Conservation (phyloP, 345 rosid genomes). For the Citrus australasica region DNA sequence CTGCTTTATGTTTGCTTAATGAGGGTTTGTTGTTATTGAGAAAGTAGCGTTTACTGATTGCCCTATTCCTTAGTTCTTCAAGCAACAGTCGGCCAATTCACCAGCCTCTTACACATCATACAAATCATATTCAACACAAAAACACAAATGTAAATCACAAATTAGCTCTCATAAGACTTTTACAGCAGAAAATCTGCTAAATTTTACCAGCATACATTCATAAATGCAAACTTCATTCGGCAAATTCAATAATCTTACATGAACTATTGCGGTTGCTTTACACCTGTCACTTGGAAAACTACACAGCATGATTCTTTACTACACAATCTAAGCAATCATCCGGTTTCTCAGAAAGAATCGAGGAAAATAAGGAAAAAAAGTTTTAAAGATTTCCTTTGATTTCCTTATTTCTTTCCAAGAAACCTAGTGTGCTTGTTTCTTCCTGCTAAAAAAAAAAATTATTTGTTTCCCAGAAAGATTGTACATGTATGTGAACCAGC, state of each 20-base stretch:
- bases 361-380: constrained; percentile 8
- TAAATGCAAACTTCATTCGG: neutral
- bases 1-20: neutral
- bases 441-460: neutral
- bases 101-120: neutral
- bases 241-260: neutral
- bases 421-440: neutral
- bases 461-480: neutral
- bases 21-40: neutral
- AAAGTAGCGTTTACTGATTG: neutral
- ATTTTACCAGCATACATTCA: neutral
- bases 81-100: neutral
- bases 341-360: constrained; percentile 23
- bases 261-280: neutral
- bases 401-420: constrained; percentile 13
- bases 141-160: neutral
- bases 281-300: neutral
- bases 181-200: neutral
- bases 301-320: neutral
- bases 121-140: neutral
- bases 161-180: neutral
- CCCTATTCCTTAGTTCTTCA: neutral
- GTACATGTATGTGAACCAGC: neutral
- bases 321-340: neutral
- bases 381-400: neutral